Percentiles rank a stretch among this genome's conserved stretches.
Evolutionary conservation across 208 protist genomes (phyloP).

Genomic region (Trichomonas gallinae): DNA sequence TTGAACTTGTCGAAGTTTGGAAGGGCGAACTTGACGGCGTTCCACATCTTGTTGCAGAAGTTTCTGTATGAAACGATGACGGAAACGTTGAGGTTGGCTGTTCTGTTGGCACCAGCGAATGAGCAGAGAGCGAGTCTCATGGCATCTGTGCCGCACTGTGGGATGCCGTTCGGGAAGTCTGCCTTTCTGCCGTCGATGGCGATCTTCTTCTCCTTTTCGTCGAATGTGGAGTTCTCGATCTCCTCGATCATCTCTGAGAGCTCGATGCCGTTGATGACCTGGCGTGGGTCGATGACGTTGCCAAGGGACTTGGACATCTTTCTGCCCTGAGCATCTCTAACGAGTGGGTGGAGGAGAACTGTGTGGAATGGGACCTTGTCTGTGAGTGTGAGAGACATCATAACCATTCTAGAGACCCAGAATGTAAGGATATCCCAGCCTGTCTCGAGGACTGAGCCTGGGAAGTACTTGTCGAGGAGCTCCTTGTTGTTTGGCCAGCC

Average conservation of each 20-base stretch:
- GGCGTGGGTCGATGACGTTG: slow-evolving; percentile 99
- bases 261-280: slow-evolving; percentile 87
- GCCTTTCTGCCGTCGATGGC: not conserved
- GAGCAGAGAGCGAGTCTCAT: slow-evolving; percentile 90
- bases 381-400: slow-evolving; percentile 86
- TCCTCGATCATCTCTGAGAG: slow-evolving; percentile 73
- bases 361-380: slow-evolving; percentile 76
- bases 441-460: slow-evolving; percentile 87
- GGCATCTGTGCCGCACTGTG: slow-evolving; percentile 93
- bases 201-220: slow-evolving; percentile 51
- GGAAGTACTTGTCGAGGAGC: slow-evolving; percentile 85
- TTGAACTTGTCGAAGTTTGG: slow-evolving; percentile 22
- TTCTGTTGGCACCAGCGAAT: slow-evolving; percentile 52
- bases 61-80: slow-evolving; percentile 82
- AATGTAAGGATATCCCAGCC: slow-evolving; percentile 99
- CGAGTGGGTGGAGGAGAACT: slow-evolving; percentile 94
- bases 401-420: slow-evolving; percentile 99
- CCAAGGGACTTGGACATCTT: slow-evolving; percentile 99
- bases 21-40: slow-evolving; percentile 27
- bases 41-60: slow-evolving; percentile 98
- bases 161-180: slow-evolving; percentile 38
- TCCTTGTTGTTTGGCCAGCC: slow-evolving; percentile 65
- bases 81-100: slow-evolving; percentile 93
- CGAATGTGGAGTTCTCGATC: slow-evolving; percentile 73
- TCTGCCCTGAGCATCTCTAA: slow-evolving; percentile 87